Evolutionary conservation across 2,329 filamentous ascomycete genomes (phyloP).

Genomic region (Claviceps pazoutovae): DNA sequence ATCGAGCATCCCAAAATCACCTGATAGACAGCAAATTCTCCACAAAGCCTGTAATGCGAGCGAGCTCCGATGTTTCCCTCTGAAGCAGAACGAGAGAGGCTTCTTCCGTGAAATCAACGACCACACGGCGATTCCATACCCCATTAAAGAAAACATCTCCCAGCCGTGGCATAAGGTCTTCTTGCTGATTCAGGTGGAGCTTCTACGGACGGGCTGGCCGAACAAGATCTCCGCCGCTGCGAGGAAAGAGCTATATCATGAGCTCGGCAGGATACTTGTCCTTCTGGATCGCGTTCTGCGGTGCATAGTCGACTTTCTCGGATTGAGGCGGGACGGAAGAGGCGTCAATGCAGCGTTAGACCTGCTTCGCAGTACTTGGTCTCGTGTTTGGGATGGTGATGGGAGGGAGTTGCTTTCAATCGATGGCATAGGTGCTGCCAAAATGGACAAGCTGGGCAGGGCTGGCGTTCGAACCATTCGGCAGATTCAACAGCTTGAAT

Average conservation of each 20-base stretch:
- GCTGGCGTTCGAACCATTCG: constrained; percentile 60
- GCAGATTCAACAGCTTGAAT: constrained; percentile 51
- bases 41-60: constrained; percentile 23
- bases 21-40: constrained; percentile 21
- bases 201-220: constrained; percentile 49
- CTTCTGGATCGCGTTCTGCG: constrained; percentile 22
- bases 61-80: constrained; percentile 24
- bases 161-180: constrained; percentile 60
- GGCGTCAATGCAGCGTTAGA: constrained; percentile 58
- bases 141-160: constrained; percentile 29
- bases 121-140: constrained; percentile 24
- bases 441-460: constrained; percentile 58
- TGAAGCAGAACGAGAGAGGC: constrained; percentile 19
- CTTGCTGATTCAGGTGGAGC: constrained; percentile 57
- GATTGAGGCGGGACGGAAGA: constrained; percentile 42
- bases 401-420: constrained; percentile 74
- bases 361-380: constrained; percentile 61
- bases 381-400: constrained; percentile 68
- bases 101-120: constrained; percentile 27
- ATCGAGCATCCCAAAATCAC: constrained; percentile 12
- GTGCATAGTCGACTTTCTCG: constrained; percentile 25
- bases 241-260: constrained; percentile 19
- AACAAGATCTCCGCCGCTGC: constrained; percentile 25
- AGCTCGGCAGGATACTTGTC: constrained; percentile 18
- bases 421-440: constrained; percentile 59